These are phyloP conservation scores for Ogataea minuta DNA, from an alignment of 805 yeast species.

Conservation along the genomic window DNA sequence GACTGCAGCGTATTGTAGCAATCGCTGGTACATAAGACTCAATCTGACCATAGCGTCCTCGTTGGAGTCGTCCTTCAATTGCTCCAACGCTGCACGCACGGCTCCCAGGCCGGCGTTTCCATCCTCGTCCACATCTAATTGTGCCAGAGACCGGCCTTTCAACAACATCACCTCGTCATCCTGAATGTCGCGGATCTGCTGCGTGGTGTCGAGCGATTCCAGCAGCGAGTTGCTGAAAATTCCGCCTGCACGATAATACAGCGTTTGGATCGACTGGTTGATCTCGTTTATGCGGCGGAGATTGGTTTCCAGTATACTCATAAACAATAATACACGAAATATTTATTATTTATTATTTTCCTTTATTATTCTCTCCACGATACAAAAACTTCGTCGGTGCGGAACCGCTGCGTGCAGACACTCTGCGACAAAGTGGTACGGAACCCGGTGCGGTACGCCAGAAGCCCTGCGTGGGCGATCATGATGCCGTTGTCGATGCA, in stretches of 20 bases:
- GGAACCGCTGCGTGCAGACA: slow-evolving; percentile 87
- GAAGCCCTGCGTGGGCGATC: slow-evolving; percentile 97
- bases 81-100: slow-evolving; percentile 9
- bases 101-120: slow-evolving; percentile 2
- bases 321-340: slow-evolving; percentile 1
- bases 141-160: slow-evolving; percentile 19
- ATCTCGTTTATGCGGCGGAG: slow-evolving; percentile 17
- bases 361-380: slow-evolving; percentile 74
- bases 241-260: slow-evolving; percentile 22
- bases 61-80: slow-evolving; percentile 16
- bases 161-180: slow-evolving; percentile 21
- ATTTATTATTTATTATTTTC: not conserved
- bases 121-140: slow-evolving; percentile 24
- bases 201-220: slow-evolving; percentile 21
- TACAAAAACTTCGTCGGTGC: slow-evolving; percentile 92
- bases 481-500: slow-evolving; percentile 98
- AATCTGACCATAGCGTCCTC: slow-evolving; percentile 19
- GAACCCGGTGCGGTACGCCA: slow-evolving; percentile 81
- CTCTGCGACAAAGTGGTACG: slow-evolving; percentile 55
- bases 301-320: slow-evolving; percentile 19
- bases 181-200: slow-evolving; percentile 25
- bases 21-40: slow-evolving; percentile 19
- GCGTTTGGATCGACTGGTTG: slow-evolving; percentile 22
- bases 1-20: slow-evolving; percentile 18
- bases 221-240: slow-evolving; percentile 25